These are phyloP conservation scores for Trichoderma virens DNA, from an alignment of 495 filamentous ascomycete genomes.

Conservation along the genomic window DNA sequence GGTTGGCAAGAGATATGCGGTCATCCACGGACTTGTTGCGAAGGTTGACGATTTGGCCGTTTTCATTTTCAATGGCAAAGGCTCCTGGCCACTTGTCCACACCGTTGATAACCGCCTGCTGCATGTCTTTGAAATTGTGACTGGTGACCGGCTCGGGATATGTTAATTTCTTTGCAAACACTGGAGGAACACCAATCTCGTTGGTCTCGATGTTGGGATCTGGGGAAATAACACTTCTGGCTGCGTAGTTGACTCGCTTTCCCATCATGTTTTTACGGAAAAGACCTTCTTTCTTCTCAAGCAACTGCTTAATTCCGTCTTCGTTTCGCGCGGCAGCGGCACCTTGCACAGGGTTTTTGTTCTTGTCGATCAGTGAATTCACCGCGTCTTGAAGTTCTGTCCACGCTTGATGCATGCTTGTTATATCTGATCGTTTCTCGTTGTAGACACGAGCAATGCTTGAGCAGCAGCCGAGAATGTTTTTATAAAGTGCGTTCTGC, in stretches of 20 bases:
- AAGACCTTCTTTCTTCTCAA: constrained; percentile 98
- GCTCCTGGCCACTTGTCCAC: constrained; percentile 91
- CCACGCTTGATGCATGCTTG: constrained; percentile 49
- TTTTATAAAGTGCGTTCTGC: constrained; percentile 77
- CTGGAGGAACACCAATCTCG: constrained; percentile 94
- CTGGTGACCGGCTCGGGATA: constrained; percentile 96
- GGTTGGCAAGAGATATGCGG: constrained; percentile 77
- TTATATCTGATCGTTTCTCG: constrained; percentile 40
- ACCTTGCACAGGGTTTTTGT: constrained; percentile 73
- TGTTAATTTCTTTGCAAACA: constrained; percentile 92
- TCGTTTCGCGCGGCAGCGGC: constrained; percentile 59
- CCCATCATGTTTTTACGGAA: constrained; percentile 99
- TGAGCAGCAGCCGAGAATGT: constrained; percentile 64
- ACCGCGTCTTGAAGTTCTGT: constrained; percentile 79
- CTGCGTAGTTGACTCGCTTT: constrained; percentile 97
- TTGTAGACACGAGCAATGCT: constrained; percentile 61
- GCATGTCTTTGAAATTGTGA: constrained; percentile 92
- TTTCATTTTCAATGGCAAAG: constrained; percentile 88
- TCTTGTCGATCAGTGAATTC: constrained; percentile 81
- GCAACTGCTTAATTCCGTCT: constrained; percentile 91
- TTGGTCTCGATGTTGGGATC: constrained; percentile 98
- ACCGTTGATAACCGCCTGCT: constrained; percentile 94
- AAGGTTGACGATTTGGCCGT: constrained; percentile 82
- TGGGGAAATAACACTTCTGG: constrained; percentile 94
- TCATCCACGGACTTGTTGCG: constrained; percentile 80